phyloP scores from a whole-genome alignment of 345 rosid species.

The Cardiospermum halicacabum region DNA sequence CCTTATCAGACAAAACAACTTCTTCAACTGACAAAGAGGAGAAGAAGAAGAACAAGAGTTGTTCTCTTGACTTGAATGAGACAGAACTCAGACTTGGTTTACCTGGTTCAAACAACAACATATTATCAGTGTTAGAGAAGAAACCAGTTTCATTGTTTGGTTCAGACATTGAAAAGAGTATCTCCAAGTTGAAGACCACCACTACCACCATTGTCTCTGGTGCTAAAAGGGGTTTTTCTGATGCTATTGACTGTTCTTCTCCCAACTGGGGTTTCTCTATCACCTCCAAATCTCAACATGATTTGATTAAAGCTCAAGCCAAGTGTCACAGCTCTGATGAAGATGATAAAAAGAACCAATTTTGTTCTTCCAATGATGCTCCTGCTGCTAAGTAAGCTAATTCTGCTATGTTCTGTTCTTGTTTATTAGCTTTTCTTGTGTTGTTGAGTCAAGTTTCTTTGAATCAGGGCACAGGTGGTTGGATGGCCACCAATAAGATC shows the following conservation, averaged over 20 bases:
- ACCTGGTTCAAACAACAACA: constrained; percentile 61
- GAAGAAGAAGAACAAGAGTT: constrained; percentile 11
- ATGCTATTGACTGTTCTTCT: constrained; percentile 43
- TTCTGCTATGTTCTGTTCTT: constrained; percentile 5
- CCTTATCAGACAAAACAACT: constrained; percentile 41
- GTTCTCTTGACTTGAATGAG: constrained; percentile 44
- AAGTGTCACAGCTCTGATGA: constrained; percentile 30
- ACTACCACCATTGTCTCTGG: constrained; percentile 48
- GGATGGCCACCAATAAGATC: constrained; percentile 70
- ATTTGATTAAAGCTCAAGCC: constrained; percentile 36
- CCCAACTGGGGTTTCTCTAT: constrained; percentile 45
- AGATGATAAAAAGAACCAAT: constrained; percentile 32
- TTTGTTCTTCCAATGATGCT: constrained; percentile 35
- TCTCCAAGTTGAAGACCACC: constrained; percentile 21
- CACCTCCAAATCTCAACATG: constrained; percentile 37
- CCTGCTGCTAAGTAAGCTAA: constrained; percentile 60
- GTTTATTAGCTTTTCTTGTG: neutral
- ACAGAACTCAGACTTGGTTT: constrained; percentile 70
- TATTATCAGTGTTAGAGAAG: too few relatives aligned
- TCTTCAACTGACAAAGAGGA: constrained; percentile 36
- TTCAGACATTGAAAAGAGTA: constrained; percentile 38
- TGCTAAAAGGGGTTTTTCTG: constrained; percentile 65
- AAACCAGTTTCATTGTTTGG: constrained; percentile 56
- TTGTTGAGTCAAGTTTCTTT: constrained; percentile 12
- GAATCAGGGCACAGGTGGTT: constrained; percentile 54